Percentiles rank a stretch among this genome's conserved stretches.
These are phyloP conservation scores for Crithidia acanthocephali DNA, from an alignment of 208 protist species.

Conservation along the genomic window DNA sequence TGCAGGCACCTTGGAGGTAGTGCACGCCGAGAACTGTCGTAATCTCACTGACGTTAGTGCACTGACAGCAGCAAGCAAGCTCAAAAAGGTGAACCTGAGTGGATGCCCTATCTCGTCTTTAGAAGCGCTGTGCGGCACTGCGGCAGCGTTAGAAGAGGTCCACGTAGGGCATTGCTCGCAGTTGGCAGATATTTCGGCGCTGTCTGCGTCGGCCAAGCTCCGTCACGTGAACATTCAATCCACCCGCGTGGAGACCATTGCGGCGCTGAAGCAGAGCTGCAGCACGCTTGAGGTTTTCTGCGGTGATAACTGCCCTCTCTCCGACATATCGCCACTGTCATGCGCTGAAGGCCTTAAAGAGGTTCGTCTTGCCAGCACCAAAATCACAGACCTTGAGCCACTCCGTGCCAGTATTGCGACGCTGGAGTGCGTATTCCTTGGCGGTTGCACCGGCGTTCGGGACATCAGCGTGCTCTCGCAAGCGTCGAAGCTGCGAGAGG, in stretches of 20 bases:
- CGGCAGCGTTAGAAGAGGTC: background rate
- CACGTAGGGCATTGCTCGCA: background rate
- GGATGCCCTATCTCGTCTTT: background rate
- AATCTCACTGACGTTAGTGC: background rate
- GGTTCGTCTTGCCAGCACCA: slow-evolving; percentile 5
- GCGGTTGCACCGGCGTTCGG: slow-evolving; percentile 3
- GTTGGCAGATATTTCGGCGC: background rate
- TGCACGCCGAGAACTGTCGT: background rate
- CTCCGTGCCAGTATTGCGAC: background rate
- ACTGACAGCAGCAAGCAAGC: background rate
- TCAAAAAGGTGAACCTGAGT: background rate
- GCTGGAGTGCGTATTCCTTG: slow-evolving; percentile 12
- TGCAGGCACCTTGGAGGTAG: background rate
- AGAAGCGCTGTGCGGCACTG: background rate
- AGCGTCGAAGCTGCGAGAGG: slow-evolving; percentile 4
- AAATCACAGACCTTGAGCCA: background rate
- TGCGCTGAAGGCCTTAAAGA: background rate
- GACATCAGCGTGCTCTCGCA: slow-evolving; percentile 8
- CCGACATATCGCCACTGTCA: slow-evolving; percentile 2
- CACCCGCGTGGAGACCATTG: slow-evolving; percentile 4
- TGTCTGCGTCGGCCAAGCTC: background rate
- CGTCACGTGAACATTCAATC: background rate
- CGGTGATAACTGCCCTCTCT: slow-evolving; percentile 10
- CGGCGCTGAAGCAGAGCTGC: background rate
- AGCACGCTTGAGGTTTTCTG: slow-evolving; percentile 6